These are phyloP conservation scores for Penicillium italicum DNA, from an alignment of 2,329 filamentous ascomycete genomes.

Conservation along the genomic window DNA sequence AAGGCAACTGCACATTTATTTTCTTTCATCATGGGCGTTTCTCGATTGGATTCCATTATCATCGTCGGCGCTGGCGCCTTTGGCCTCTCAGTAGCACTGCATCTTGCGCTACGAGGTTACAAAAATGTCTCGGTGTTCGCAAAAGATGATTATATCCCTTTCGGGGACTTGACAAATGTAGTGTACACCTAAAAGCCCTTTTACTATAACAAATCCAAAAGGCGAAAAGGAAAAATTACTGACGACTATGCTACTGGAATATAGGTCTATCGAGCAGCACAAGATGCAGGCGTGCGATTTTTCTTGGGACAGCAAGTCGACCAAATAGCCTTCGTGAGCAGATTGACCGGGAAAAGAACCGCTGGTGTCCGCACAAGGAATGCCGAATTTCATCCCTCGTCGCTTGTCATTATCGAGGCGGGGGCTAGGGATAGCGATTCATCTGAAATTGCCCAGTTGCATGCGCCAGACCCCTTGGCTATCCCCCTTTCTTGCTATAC, in stretches of 20 bases:
- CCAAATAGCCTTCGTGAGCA: conserved; percentile 7
- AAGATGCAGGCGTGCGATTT: conserved; percentile 6
- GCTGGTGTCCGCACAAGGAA: conserved; percentile 7
- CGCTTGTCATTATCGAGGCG: conserved; percentile 1
- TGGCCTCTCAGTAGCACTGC: conserved; percentile 9
- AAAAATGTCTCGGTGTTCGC: conserved; percentile 4
- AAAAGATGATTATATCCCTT: background rate
- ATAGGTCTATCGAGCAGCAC: conserved; percentile 6
- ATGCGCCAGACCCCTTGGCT: conserved; percentile 1
- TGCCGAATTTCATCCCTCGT: conserved; percentile 3
- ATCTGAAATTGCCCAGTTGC: background rate
- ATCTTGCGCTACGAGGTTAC: conserved; percentile 6
- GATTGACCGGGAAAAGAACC: background rate
- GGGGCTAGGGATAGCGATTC: background rate
- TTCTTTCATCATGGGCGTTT: conserved; percentile 17
- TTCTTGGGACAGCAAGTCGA: conserved; percentile 1
- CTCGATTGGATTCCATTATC: conserved; percentile 6
- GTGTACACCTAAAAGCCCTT: too few relatives aligned
- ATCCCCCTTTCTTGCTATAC: conserved; percentile 6
- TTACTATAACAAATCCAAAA: background rate
- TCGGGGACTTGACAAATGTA: conserved; percentile 5
- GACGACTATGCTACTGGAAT: background rate
- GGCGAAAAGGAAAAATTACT: background rate
- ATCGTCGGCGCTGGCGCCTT: conserved; percentile 10
- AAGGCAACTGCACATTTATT: background rate